Conservation (phyloP, 352 stramenopile species). For the Globisporangium parvum region DNA sequence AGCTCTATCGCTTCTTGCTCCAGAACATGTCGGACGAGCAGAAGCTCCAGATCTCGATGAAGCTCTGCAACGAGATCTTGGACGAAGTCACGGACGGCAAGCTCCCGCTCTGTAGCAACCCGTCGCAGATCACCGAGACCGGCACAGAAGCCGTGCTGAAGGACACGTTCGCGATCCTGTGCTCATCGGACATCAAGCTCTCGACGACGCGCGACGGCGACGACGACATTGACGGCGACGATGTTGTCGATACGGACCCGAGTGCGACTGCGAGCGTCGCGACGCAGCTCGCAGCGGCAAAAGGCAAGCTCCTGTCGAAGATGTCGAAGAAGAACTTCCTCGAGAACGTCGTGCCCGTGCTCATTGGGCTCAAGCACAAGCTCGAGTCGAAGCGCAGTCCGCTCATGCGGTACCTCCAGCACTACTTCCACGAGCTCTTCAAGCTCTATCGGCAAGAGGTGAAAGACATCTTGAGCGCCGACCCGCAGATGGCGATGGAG, state of each 20-base stretch:
- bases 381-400: constrained; percentile 92
- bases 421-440: constrained; percentile 94
- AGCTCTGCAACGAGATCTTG: constrained; percentile 92
- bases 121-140: constrained; percentile 73
- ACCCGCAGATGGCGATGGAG: constrained; percentile 93
- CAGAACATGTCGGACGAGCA: constrained; percentile 94
- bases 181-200: constrained; percentile 85
- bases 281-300: constrained; percentile 83
- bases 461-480: constrained; percentile 89
- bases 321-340: constrained; percentile 97
- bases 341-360: constrained; percentile 94
- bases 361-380: constrained; percentile 94
- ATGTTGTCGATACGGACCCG: constrained; percentile 58
- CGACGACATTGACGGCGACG: constrained; percentile 56
- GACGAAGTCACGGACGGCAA: constrained; percentile 86
- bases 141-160: constrained; percentile 86
- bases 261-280: constrained; percentile 37
- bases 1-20: constrained; percentile 94
- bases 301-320: constrained; percentile 91
- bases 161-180: constrained; percentile 85
- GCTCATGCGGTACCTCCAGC: constrained; percentile 91
- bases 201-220: constrained; percentile 42
- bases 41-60: constrained; percentile 94
- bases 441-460: constrained; percentile 91
- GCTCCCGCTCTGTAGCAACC: constrained; percentile 62